Percentiles rank a stretch among this genome's conserved stretches.
Conservation (phyloP, 2,329 filamentous ascomycete species). For the Pyrenochaeta sp. region DNA sequence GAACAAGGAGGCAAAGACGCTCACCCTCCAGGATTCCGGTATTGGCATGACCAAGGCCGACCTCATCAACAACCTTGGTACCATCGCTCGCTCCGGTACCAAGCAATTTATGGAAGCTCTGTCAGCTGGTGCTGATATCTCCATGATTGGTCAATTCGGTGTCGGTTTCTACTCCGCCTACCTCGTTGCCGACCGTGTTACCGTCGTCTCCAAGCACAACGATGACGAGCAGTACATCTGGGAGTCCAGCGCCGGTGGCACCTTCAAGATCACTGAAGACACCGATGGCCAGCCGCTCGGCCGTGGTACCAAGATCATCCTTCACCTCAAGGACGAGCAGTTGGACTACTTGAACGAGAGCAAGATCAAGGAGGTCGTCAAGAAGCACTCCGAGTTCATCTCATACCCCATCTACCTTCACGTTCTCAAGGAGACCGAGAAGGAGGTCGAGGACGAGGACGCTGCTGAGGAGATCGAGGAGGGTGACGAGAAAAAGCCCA, state of each 20-base stretch:
- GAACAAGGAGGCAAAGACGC: constrained; percentile 95
- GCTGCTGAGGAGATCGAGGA: constrained; percentile 71
- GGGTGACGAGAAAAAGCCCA: constrained; percentile 91
- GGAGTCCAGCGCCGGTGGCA: constrained; percentile 97
- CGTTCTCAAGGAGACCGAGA: constrained; percentile 99
- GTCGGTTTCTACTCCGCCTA: constrained; percentile 99
- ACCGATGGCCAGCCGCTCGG: constrained; percentile 90
- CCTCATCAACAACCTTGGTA: constrained; percentile 99
- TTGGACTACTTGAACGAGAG: constrained; percentile 96
- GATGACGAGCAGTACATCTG: constrained; percentile 99
- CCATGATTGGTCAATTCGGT: constrained; percentile 99
- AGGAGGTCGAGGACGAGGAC: constrained; percentile 96
- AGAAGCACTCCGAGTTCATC: constrained; percentile 99
- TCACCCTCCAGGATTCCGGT: constrained; percentile 97
- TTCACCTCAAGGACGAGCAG: constrained; percentile 99
- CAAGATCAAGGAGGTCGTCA: constrained; percentile 99
- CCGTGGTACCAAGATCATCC: constrained; percentile 96
- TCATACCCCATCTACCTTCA: constrained; percentile 99
- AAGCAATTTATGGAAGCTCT: constrained; percentile 99
- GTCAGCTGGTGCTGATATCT: constrained; percentile 97
- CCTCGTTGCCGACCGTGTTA: constrained; percentile 96
- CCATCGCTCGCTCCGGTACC: constrained; percentile 97
- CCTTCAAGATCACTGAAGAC: constrained; percentile 91
- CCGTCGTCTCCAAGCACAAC: constrained; percentile 97
- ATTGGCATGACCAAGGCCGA: constrained; percentile 99